Evolutionary conservation across 2,329 filamentous ascomycete species (phyloP), one percentile per base, ranked within the genome.

Genomic region (Tolypocladium guangdongense): DNA sequence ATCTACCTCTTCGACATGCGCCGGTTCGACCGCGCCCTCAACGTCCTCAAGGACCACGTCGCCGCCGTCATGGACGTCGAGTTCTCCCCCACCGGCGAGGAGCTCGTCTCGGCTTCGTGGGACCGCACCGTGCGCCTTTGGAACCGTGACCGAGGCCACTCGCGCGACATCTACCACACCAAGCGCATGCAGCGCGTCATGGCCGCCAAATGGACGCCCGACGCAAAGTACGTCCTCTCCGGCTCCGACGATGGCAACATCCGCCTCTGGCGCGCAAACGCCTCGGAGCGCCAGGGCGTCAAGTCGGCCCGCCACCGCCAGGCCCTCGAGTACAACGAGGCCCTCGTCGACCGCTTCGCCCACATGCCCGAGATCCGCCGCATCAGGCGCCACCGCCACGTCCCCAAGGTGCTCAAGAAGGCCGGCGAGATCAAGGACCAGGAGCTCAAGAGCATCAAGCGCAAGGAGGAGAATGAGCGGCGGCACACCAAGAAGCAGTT

Each of bases 141-240:
- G 88, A 83, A 83, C 66, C 81, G 88, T 54, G 81, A 85, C 59
- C 76, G 85, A 57, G 92, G 92, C 27, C 89, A 93, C 70, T 91
- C 88, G 16, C 81, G 91, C 61, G 93, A 99, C 65, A 84, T 96
- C 49, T 99, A 97, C 72, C 91, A 97, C 74, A 97, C 93, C 20
- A 95, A 96, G 73, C 84, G 93, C 58, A 96, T 96, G 92, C 92
- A 97, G 74, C 82, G 92, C 61, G 90, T 96, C 53, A 95, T 95
- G 74, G 85, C 86, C 11, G 84, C 84, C 49, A 82, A 81, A 57
- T 97, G 88, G 78, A 93, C 90, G 0, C 88, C 90, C 7, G 93
- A 99, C 68, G 85, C 87, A 59, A 88, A 88, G 62, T 99, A 95
- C 67, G 73, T 99, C 24, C 79, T 99, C 48, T 90, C 87, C 6